Base-by-base conservation (phyloP, 345 rosid genomes). In the Lumnitzera racemosa region DNA sequence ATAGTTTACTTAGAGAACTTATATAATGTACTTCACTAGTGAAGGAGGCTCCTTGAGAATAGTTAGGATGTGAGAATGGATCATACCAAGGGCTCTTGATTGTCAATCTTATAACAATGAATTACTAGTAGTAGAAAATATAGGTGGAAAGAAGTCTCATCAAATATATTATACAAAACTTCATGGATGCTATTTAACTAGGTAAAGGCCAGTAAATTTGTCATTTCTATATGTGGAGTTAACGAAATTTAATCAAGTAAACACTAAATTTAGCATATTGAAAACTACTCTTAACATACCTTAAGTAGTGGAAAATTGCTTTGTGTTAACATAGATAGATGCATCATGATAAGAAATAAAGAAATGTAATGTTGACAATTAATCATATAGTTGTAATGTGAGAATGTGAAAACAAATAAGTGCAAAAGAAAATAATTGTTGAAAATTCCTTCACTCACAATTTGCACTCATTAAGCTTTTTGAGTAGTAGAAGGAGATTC, bases 41-140 rank as follows among this genome's bases (percentile, higher is more conserved):
- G 86, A 84, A 67, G 97, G 80, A 76, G 96, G 95, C 25, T 72
- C 77, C 80, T 80, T 92, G 62, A 92, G 85, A 75, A 89, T 83
- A 48, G 96, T 79, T 74, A 87, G 88, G 47, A 89, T 88, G 74
- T 89, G 86, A 58, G 90, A 74, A 46, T 96, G 97, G 58, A 92
- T 87, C 94, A 92, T 78, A 27, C 97, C 97, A 65, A 92, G 76
- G 54, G 97, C 97, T 54, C 98, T 90, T 70, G 97, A 89, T 97
- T 92, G 91, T 72, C 59, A 62, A 71, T 64, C 20, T 36, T 47
- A 68, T 7, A 53, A 14, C 15, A 27, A 16, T 20, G 1, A 43
- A 57, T 16, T 24, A 4, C 41, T 56, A 57, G 36, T 3, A 49
- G 55, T 25, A 36, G 25, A 58, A 31, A 14, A 25, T 2, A 56